A percentile compares a stretch with the other conserved stretches of the same genome.
phyloP scores from a whole-genome alignment of 164 flowering plant genomes.

The Aristolochia contorta region DNA sequence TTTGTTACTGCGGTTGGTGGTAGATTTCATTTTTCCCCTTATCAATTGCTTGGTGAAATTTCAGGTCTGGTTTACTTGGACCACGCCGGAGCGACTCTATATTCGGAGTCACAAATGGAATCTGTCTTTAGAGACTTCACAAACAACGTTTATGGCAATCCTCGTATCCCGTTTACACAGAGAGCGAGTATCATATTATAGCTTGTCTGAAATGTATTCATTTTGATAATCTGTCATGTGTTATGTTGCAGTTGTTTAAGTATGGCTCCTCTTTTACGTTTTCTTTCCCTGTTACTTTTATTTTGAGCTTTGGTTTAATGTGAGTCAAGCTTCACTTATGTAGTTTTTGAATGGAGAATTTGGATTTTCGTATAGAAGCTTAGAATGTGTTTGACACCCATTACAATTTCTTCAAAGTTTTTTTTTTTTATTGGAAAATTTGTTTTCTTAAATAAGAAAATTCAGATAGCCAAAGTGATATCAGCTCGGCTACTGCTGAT shows the following conservation, averaged over 20 bases:
- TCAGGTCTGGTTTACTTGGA: slow-evolving; percentile 73
- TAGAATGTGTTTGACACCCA: too few relatives aligned
- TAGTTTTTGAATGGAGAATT: too few relatives aligned
- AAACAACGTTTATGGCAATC: slow-evolving; percentile 73
- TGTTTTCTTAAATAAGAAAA: not conserved
- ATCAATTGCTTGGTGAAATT: not conserved
- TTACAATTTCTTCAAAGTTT: too few relatives aligned
- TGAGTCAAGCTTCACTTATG: too few relatives aligned
- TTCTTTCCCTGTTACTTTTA: too few relatives aligned
- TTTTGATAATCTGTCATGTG: not conserved
- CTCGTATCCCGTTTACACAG: slow-evolving; percentile 60
- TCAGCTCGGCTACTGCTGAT: slow-evolving; percentile 48
- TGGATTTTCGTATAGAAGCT: too few relatives aligned
- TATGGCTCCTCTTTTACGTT: too few relatives aligned
- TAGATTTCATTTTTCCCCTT: not conserved
- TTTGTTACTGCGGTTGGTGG: not conserved
- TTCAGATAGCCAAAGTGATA: slow-evolving; percentile 82
- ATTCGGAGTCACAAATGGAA: slow-evolving; percentile 91
- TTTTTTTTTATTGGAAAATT: not conserved
- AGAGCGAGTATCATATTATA: too few relatives aligned
- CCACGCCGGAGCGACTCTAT: slow-evolving; percentile 90
- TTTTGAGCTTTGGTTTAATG: too few relatives aligned
- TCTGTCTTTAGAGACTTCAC: slow-evolving; percentile 51
- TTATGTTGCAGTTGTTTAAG: not conserved
- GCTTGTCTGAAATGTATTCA: not conserved